Evolutionary conservation across 176 grass and related monocot genomes (phyloP).

Genomic region (Otatea glauca): DNA sequence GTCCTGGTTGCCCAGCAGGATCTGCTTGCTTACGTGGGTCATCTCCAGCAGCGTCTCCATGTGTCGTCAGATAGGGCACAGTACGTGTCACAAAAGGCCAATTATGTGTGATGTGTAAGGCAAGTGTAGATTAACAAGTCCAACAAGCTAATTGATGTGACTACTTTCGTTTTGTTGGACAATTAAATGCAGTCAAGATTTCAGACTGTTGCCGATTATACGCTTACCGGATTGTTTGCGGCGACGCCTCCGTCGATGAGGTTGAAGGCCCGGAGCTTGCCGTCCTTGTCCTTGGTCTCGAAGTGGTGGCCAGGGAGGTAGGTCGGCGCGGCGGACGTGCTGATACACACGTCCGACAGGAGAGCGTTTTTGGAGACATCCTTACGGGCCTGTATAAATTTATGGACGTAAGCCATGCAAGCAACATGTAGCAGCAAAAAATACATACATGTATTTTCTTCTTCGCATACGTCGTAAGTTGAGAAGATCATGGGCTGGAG

Average conservation of each 20-base stretch:
- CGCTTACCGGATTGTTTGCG: slow-evolving; percentile 68
- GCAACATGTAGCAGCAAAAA: not conserved
- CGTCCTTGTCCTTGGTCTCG: slow-evolving; percentile 46
- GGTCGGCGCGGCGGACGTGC: slow-evolving; percentile 59
- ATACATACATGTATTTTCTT: too few relatives aligned
- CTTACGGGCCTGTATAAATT: not conserved
- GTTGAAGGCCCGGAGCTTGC: slow-evolving; percentile 56
- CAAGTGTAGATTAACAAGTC: not conserved
- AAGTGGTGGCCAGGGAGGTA: slow-evolving; percentile 62
- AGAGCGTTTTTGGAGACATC: slow-evolving; percentile 55
- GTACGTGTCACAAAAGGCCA: not conserved
- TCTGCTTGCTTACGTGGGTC: slow-evolving; percentile 60
- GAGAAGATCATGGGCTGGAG: slow-evolving; percentile 62
- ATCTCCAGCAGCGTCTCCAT: slow-evolving; percentile 61
- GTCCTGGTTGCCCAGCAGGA: slow-evolving; percentile 43
- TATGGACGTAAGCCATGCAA: too few relatives aligned
- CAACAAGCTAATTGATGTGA: not conserved
- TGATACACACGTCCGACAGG: slow-evolving; percentile 62
- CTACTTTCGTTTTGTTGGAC: not conserved
- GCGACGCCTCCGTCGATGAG: slow-evolving; percentile 74
- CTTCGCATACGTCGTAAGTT: slow-evolving; percentile 26
- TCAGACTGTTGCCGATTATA: not conserved
- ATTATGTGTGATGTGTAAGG: too few relatives aligned
- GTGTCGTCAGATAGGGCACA: not conserved
- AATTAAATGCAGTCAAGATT: not conserved